Percentiles rank a stretch among this genome's conserved stretches.
These are phyloP conservation scores for Russula sp. DNA, from an alignment of 768 basidiomycete genomes.

Conservation along the genomic window DNA sequence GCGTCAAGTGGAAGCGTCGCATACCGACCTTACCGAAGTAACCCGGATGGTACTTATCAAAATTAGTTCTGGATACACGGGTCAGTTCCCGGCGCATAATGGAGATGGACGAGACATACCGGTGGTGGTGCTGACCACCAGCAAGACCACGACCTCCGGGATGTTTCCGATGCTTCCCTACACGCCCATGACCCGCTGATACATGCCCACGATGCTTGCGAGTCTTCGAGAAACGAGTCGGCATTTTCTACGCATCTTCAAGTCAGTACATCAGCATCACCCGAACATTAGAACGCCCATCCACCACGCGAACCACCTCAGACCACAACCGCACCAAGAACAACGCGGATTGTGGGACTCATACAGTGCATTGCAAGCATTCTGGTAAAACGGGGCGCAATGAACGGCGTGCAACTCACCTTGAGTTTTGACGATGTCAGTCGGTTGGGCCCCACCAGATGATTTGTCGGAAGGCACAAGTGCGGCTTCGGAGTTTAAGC, in stretches of 20 bases:
- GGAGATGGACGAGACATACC: conserved; percentile 42
- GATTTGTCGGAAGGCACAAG: conserved; percentile 3
- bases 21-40: conserved; percentile 99
- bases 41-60: conserved; percentile 99
- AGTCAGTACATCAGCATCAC: conserved; percentile 25
- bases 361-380: conserved; percentile 21
- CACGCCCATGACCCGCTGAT: conserved; percentile 99
- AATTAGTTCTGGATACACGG: conserved; percentile 65
- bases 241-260: conserved; percentile 57
- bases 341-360: not conserved
- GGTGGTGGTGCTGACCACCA: conserved; percentile 99
- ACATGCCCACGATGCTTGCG: conserved; percentile 99
- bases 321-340: not conserved
- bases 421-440: conserved; percentile 40
- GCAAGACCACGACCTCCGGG: conserved; percentile 99
- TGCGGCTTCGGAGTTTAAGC: conserved; percentile 9
- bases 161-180: conserved; percentile 99
- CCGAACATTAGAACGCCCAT: conserved; percentile 36
- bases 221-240: conserved; percentile 93
- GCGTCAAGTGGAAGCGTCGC: conserved; percentile 94
- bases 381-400: conserved; percentile 15
- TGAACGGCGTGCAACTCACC: conserved; percentile 44
- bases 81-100: not conserved
- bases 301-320: conserved; percentile 32
- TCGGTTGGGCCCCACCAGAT: not conserved